Percentiles rank a stretch among this genome's conserved stretches.
Conservation (phyloP, 2,329 filamentous ascomycete species). For the Alternaria solani region DNA sequence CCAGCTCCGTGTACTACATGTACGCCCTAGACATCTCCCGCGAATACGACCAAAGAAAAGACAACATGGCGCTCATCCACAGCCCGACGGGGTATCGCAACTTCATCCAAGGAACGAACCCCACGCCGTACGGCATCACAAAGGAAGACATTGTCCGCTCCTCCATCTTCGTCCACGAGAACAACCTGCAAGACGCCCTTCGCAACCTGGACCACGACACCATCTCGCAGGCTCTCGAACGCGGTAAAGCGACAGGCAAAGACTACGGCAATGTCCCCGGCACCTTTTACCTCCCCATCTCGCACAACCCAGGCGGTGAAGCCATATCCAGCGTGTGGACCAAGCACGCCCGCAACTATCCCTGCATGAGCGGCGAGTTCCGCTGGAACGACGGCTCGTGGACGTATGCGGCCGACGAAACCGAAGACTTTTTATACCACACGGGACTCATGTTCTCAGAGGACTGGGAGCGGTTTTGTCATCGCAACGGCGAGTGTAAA, state of each 20-base stretch:
- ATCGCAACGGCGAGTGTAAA: slow-evolving; percentile 1
- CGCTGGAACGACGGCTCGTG: slow-evolving; percentile 13
- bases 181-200: background rate
- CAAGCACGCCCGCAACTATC: slow-evolving; percentile 16
- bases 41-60: background rate
- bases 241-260: background rate
- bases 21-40: background rate
- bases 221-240: background rate
- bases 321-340: slow-evolving; percentile 20
- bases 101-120: background rate
- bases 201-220: background rate
- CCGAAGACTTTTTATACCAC: slow-evolving; percentile 5
- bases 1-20: background rate
- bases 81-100: slow-evolving; percentile 10
- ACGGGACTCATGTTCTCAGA: slow-evolving; percentile 15
- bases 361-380: slow-evolving; percentile 31
- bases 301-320: slow-evolving; percentile 21
- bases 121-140: slow-evolving; percentile 31
- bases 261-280: slow-evolving; percentile 1
- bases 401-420: slow-evolving; percentile 4
- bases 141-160: slow-evolving; percentile 17
- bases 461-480: slow-evolving; percentile 20
- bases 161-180: slow-evolving; percentile 5
- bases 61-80: slow-evolving; percentile 2
- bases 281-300: slow-evolving; percentile 19